Evolutionary conservation across 2,329 filamentous ascomycete species (phyloP), one percentile per base, ranked within the genome.

Genomic region (Acrocalymma vagum): DNA sequence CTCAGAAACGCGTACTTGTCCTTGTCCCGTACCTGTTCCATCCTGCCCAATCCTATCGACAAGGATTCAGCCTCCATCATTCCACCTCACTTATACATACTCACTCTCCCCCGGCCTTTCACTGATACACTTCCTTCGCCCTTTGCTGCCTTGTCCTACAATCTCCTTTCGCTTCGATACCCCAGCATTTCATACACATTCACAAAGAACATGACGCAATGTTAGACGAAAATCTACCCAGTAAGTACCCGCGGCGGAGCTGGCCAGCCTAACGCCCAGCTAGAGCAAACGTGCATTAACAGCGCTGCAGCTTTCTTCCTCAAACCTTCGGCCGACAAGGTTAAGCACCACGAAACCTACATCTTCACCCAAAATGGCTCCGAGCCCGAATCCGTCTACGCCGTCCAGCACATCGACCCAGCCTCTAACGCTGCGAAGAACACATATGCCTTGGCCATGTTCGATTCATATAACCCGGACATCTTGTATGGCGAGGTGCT

Each of bases 161-260:
- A n/a, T 24, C 9, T 4, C 17, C 20, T 21, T 13, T 20, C 14
- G 9, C 26, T 18, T 21, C 6, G 14, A 8, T 14, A 8, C 14
- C 13, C 27, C 21, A 10, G 6, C n/a, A 3, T 4, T 29, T 31
- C 28, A 21, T 15, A 25, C 3, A 5, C 20, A 6, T 7, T 9
- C 18, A 29, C 10, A 29, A 38, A 29, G 36, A 47, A 22, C 16
- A 62, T 64, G 60, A 43, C 51, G 51, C 58, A 42, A 96, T 96
- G 91, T 81, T 95, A 60, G 91, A 96, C 84, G 90, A 95, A 69
- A 95, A 92, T 70, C 83, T 96, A n/a, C 92, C 92, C 40, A 90
- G 79, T 81, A 58, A 48, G 55, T 42, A 26, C 70, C 78, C n/a
- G n/a, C n/a, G n/a, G n/a, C n/a, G n/a, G n/a, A n/a, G n/a, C n/a